Conservation (phyloP, 371 early-diverging fungal species). For the Dichotomocladium elegans region DNA sequence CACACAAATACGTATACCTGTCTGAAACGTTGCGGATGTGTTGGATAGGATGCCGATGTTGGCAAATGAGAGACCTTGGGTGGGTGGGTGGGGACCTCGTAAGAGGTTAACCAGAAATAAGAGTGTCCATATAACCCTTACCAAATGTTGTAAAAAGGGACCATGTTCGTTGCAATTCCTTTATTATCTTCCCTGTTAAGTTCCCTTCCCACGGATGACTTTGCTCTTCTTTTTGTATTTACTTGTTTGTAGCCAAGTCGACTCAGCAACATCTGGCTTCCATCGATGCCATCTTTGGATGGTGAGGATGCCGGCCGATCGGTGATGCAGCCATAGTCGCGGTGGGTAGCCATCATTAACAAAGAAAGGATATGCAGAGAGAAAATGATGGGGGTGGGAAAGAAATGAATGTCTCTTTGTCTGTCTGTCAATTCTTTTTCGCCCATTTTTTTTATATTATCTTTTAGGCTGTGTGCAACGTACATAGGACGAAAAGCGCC, state of each 20-base stretch:
- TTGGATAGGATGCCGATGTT: slow-evolving; percentile 45
- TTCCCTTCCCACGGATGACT: background rate
- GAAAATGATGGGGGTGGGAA: too few relatives aligned
- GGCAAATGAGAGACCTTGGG: slow-evolving; percentile 36
- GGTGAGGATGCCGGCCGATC: too few relatives aligned
- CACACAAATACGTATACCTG: slow-evolving; percentile 17
- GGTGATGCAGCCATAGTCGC: too few relatives aligned
- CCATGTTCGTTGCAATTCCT: slow-evolving; percentile 32
- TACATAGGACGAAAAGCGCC: too few relatives aligned
- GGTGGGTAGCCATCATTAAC: too few relatives aligned
- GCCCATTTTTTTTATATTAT: too few relatives aligned
- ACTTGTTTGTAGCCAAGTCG: slow-evolving; percentile 32
- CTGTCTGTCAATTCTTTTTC: too few relatives aligned
- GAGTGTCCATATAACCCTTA: slow-evolving; percentile 7
- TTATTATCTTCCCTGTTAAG: background rate
- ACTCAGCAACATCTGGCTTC: slow-evolving; percentile 4
- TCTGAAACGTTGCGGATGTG: slow-evolving; percentile 42
- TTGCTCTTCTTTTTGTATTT: background rate
- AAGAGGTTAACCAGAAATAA: background rate
- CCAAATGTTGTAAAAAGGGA: slow-evolving; percentile 44
- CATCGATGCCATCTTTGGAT: background rate
- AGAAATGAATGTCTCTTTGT: too few relatives aligned
- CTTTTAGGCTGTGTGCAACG: too few relatives aligned
- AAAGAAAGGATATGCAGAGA: too few relatives aligned
- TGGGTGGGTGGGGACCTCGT: background rate